phyloP scores from a whole-genome alignment of 441 rosid genomes.

The Isatis lusitanica region DNA sequence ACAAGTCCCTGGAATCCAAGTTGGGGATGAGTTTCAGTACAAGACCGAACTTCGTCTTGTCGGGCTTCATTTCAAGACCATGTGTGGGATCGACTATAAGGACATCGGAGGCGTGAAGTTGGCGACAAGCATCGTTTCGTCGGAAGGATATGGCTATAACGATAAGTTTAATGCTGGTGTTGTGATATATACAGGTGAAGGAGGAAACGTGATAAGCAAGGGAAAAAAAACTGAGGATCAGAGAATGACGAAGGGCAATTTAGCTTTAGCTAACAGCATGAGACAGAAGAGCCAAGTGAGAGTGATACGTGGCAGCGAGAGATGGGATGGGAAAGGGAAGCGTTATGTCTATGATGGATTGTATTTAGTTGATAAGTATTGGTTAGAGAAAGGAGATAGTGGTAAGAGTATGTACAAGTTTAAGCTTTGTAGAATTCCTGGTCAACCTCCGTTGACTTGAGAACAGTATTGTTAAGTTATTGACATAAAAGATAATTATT shows the following conservation, averaged over 20 bases:
- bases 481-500: background rate
- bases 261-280: constrained; percentile 61
- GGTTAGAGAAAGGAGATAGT: constrained; percentile 53
- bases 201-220: constrained; percentile 61
- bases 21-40: constrained; percentile 80
- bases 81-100: constrained; percentile 72
- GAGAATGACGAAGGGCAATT: constrained; percentile 64
- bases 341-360: constrained; percentile 68
- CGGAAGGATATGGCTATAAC: constrained; percentile 68
- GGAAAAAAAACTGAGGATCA: constrained; percentile 61
- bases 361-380: constrained; percentile 53
- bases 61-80: constrained; percentile 68
- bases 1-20: constrained; percentile 68
- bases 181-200: constrained; percentile 68
- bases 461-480: background rate
- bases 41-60: constrained; percentile 66
- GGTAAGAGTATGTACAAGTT: constrained; percentile 70
- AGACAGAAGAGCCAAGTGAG: constrained; percentile 54
- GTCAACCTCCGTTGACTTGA: constrained; percentile 45
- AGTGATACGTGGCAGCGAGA: constrained; percentile 53
- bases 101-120: constrained; percentile 37
- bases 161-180: constrained; percentile 56
- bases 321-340: constrained; percentile 30
- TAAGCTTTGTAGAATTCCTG: constrained; percentile 52
- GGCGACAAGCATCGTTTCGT: constrained; percentile 73